phyloP scores from a whole-genome alignment of 768 basidiomycete species.

The Boletus rufocinnamomeus region DNA sequence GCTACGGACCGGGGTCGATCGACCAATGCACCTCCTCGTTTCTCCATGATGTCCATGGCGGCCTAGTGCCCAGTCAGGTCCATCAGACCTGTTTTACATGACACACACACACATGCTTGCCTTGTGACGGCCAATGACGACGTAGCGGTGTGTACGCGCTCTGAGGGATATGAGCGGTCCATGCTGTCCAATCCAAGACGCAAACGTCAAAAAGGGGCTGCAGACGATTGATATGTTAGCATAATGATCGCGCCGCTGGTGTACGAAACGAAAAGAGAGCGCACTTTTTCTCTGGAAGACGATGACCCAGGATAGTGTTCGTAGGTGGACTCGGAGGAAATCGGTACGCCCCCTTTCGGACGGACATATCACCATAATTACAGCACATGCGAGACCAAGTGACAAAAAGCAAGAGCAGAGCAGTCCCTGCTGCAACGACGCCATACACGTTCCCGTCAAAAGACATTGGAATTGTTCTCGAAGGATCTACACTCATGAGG shows the following conservation, averaged over 20 bases:
- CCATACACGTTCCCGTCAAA: background rate
- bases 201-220: slow-evolving; percentile 31
- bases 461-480: background rate
- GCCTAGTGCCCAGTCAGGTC: slow-evolving; percentile 37
- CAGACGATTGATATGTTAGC: background rate
- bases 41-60: slow-evolving; percentile 61
- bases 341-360: background rate
- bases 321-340: slow-evolving; percentile 14
- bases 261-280: background rate
- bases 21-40: slow-evolving; percentile 48
- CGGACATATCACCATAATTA: background rate
- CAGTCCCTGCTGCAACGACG: background rate
- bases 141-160: slow-evolving; percentile 37
- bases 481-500: background rate
- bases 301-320: slow-evolving; percentile 2
- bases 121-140: slow-evolving; percentile 24
- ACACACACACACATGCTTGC: background rate
- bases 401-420: slow-evolving; percentile 2
- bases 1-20: slow-evolving; percentile 53
- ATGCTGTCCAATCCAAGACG: slow-evolving; percentile 56
- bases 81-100: background rate
- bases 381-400: slow-evolving; percentile 1
- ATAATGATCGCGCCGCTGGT: background rate
- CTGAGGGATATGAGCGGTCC: slow-evolving; percentile 58
- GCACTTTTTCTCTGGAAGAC: slow-evolving; percentile 5